Evolutionary conservation across 2,329 filamentous ascomycete species (phyloP).

Genomic region (Alternaria longipes): DNA sequence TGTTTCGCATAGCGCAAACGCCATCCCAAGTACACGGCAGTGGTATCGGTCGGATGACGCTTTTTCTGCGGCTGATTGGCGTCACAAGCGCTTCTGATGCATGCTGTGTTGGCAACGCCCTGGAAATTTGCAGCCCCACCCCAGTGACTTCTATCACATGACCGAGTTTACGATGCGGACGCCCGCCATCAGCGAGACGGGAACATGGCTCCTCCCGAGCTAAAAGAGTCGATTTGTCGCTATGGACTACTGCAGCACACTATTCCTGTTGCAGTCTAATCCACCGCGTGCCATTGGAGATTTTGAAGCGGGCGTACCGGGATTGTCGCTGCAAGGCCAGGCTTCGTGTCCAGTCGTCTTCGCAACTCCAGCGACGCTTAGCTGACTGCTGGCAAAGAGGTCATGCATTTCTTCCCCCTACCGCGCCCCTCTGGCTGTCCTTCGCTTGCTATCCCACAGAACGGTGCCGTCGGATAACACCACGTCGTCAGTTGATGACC

Average conservation of each 20-base stretch:
- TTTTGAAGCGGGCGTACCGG: constrained; percentile 27
- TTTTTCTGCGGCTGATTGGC: constrained; percentile 37
- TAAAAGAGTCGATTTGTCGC: neutral
- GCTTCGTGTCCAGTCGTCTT: constrained; percentile 43
- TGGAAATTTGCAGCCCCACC: constrained; percentile 30
- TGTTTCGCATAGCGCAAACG: constrained; percentile 25
- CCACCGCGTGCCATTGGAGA: constrained; percentile 25
- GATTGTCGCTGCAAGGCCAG: constrained; percentile 38
- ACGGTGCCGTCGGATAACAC: constrained; percentile 36
- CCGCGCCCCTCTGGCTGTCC: constrained; percentile 43
- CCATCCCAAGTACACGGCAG: constrained; percentile 41
- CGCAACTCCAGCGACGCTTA: constrained; percentile 49
- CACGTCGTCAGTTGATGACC: constrained; percentile 37
- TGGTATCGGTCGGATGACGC: constrained; percentile 34
- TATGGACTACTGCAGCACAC: neutral
- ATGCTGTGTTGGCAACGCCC: constrained; percentile 49
- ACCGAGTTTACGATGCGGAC: no score
- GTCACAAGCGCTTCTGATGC: constrained; percentile 44
- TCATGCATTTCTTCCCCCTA: constrained; percentile 45
- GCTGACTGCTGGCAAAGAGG: constrained; percentile 47
- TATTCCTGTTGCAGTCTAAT: constrained; percentile 26
- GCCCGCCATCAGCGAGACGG: neutral
- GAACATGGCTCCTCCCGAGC: neutral
- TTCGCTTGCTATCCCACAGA: constrained; percentile 31
- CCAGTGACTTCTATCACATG: constrained; percentile 12